These are phyloP conservation scores for Letharia columbiana DNA, from an alignment of 495 filamentous ascomycete genomes.

Conservation along the genomic window DNA sequence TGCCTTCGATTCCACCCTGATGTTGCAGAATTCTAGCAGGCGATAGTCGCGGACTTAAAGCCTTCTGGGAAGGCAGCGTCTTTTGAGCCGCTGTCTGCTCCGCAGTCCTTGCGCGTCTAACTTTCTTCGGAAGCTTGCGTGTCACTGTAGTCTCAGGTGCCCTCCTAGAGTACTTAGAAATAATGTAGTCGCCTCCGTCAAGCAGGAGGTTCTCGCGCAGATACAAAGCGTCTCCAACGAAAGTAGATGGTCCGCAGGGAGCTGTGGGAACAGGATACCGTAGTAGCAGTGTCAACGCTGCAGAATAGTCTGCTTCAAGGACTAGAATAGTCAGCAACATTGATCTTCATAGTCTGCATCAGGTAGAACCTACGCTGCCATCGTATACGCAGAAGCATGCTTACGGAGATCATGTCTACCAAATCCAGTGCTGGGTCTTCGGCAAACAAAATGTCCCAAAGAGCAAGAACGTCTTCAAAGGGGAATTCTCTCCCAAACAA, in stretches of 20 bases:
- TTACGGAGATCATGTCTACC: constrained; percentile 80
- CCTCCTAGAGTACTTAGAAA: constrained; percentile 73
- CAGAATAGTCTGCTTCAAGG: constrained; percentile 75
- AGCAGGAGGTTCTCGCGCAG: constrained; percentile 66
- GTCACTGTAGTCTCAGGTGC: constrained; percentile 39
- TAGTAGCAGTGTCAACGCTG: constrained; percentile 68
- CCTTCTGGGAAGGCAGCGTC: constrained; percentile 24
- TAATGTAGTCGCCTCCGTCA: constrained; percentile 62
- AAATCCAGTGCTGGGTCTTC: constrained; percentile 75
- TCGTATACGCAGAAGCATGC: constrained; percentile 87
- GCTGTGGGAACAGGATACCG: constrained; percentile 64
- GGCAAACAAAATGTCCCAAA: constrained; percentile 91
- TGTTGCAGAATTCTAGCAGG: constrained; percentile 53
- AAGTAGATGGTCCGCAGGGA: constrained; percentile 59
- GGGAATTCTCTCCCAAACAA: constrained; percentile 90
- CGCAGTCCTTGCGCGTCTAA: constrained; percentile 30
- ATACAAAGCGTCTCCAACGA: constrained; percentile 84
- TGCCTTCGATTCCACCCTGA: constrained; percentile 57
- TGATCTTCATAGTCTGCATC: not conserved
- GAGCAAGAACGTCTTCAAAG: constrained; percentile 68
- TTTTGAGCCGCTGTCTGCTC: constrained; percentile 19
- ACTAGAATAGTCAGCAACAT: constrained; percentile 45
- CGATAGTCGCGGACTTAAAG: constrained; percentile 31
- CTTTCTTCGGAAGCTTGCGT: constrained; percentile 29
- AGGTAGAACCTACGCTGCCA: constrained; percentile 63